Percentiles rank a stretch among this genome's conserved stretches.
These are phyloP conservation scores for Diutina rugosa DNA, from an alignment of 1,139 yeast species.

Conservation along the genomic window DNA sequence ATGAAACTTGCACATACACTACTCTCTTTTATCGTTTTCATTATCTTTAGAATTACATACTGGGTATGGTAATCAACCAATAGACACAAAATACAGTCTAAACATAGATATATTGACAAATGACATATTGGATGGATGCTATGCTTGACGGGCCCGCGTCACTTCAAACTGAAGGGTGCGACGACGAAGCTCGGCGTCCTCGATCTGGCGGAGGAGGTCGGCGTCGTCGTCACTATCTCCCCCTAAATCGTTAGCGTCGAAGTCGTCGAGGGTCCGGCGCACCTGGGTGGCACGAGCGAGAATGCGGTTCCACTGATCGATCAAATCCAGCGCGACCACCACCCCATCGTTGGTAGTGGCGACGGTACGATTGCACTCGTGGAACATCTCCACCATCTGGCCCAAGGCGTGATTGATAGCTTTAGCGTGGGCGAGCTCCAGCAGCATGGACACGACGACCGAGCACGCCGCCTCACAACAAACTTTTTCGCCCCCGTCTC, in stretches of 20 bases:
- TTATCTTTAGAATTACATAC: neutral
- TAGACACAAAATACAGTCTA: too few relatives aligned
- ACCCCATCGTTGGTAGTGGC: neutral
- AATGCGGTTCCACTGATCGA: neutral
- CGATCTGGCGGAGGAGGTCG: neutral
- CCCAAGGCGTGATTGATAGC: neutral
- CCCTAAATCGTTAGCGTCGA: neutral
- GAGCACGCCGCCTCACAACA: neutral
- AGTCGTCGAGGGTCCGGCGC: neutral
- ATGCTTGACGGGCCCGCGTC: neutral
- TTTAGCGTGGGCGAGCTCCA: neutral
- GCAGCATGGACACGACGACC: neutral
- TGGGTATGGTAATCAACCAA: neutral
- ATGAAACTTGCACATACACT: neutral
- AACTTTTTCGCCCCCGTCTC: constrained; percentile 33
- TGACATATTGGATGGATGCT: too few relatives aligned
- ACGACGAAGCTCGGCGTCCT: neutral
- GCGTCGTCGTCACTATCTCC: neutral
- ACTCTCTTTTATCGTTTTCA: neutral
- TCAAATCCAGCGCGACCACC: constrained; percentile 1
- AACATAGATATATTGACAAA: too few relatives aligned
- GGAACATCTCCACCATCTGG: neutral
- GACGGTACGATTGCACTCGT: neutral
- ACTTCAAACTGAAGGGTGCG: neutral
- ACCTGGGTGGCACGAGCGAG: neutral